These are phyloP conservation scores for Starmerella ratchasimensis DNA, from an alignment of 805 yeast species.

Conservation along the genomic window DNA sequence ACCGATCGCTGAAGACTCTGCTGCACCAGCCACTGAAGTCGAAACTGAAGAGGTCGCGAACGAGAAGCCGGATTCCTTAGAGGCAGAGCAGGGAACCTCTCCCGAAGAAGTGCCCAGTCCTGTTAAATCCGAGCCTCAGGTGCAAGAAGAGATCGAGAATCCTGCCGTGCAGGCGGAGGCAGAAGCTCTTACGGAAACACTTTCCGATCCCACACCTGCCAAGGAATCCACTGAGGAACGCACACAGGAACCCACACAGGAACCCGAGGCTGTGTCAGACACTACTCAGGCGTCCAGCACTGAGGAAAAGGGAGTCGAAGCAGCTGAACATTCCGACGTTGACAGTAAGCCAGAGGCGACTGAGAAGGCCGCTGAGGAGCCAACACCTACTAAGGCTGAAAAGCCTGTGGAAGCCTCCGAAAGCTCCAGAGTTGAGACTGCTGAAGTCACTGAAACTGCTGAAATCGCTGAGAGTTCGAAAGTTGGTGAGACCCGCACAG, in stretches of 20 bases:
- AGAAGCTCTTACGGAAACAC: constrained; percentile 1
- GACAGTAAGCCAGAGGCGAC: constrained; percentile 10
- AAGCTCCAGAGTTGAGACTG: neutral
- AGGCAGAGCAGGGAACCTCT: neutral
- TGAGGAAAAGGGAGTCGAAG: constrained; percentile 11
- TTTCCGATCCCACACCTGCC: no score
- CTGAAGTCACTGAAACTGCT: neutral
- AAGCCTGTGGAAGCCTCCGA: neutral
- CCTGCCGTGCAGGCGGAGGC: constrained; percentile 17
- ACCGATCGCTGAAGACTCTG: constrained; percentile 27
- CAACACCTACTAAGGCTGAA: constrained; percentile 1
- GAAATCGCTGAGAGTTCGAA: neutral
- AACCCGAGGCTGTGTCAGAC: neutral
- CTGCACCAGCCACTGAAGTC: constrained; percentile 12
- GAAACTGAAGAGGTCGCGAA: neutral
- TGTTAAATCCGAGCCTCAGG: no score
- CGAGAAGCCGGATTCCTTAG: neutral
- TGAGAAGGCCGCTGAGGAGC: constrained; percentile 10
- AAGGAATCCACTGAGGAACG: no score
- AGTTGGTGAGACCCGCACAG: no score
- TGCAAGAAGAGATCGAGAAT: no score
- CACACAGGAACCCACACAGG: no score
- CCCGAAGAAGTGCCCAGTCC: no score
- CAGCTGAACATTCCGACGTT: constrained; percentile 13
- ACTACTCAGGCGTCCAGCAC: no score